phyloP scores from a whole-genome alignment of 176 grass and related monocot species.

The Musa schizocarpa region DNA sequence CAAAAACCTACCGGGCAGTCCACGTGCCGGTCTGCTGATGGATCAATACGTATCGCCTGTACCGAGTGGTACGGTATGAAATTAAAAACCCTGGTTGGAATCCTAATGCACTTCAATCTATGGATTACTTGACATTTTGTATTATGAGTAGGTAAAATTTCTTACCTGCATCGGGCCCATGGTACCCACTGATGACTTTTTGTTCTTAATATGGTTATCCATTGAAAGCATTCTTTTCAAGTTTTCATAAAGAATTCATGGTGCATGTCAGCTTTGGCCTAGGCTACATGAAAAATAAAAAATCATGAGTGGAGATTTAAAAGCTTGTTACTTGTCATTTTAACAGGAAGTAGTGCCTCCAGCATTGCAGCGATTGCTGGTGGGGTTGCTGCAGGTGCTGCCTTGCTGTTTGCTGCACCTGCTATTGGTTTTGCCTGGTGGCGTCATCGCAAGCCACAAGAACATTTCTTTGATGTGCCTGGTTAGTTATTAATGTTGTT shows the following conservation, averaged over 20 bases:
- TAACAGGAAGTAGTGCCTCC: background rate
- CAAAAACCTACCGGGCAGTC: too few species aligned
- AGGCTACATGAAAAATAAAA: background rate
- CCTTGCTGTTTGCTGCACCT: slow-evolving; percentile 7
- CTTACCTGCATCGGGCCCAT: too few species aligned
- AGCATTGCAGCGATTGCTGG: slow-evolving; percentile 1
- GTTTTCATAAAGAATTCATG: background rate
- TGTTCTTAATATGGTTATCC: background rate
- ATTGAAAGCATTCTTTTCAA: background rate
- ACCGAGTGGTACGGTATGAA: too few species aligned
- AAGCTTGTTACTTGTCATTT: background rate
- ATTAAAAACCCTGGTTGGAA: too few species aligned
- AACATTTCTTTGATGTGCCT: slow-evolving; percentile 7
- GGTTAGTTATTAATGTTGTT: background rate
- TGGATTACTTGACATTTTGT: too few species aligned
- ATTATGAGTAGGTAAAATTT: too few species aligned
- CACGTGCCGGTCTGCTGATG: too few species aligned
- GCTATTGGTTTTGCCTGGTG: slow-evolving; percentile 10
- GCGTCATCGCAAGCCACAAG: slow-evolving; percentile 4
- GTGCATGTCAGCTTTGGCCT: background rate
- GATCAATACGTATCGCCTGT: too few species aligned
- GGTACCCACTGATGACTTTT: too few species aligned
- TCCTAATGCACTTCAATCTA: too few species aligned
- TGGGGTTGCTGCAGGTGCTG: slow-evolving; percentile 8
- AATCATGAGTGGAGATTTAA: background rate